Evolutionary conservation across 2,329 filamentous ascomycete genomes (phyloP).

Genomic region (Diaporthe destruens): DNA sequence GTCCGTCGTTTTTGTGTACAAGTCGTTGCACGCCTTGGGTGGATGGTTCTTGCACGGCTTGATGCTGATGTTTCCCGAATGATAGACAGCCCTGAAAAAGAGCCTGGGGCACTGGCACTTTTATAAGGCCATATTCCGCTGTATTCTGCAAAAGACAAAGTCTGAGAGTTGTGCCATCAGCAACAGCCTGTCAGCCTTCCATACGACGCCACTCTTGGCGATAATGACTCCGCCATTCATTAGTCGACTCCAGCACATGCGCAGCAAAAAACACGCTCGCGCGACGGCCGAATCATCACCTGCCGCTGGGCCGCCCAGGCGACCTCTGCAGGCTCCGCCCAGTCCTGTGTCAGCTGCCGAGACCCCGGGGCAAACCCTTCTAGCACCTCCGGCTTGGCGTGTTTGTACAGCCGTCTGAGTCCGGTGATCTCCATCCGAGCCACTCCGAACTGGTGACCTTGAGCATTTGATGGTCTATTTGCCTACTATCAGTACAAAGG

Average conservation of each 20-base stretch:
- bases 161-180: neutral
- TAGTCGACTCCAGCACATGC: neutral
- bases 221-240: conserved; percentile 17
- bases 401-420: neutral
- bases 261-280: neutral
- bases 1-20: neutral
- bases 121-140: neutral
- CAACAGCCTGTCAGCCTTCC: neutral
- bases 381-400: conserved; percentile 34
- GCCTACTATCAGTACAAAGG: neutral
- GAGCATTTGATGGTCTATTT: neutral
- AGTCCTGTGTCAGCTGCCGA: conserved; percentile 32
- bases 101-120: neutral
- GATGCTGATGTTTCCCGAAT: neutral
- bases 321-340: conserved; percentile 31
- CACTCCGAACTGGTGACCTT: conserved; percentile 26
- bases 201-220: conserved; percentile 33
- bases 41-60: neutral
- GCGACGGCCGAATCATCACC: conserved; percentile 26
- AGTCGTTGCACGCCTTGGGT: neutral
- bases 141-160: neutral
- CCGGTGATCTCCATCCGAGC: conserved; percentile 15
- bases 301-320: conserved; percentile 1
- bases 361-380: conserved; percentile 10
- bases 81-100: neutral